These are phyloP conservation scores for Penicillium sp. DNA, from an alignment of 2,329 filamentous ascomycete species.

Conservation along the genomic window DNA sequence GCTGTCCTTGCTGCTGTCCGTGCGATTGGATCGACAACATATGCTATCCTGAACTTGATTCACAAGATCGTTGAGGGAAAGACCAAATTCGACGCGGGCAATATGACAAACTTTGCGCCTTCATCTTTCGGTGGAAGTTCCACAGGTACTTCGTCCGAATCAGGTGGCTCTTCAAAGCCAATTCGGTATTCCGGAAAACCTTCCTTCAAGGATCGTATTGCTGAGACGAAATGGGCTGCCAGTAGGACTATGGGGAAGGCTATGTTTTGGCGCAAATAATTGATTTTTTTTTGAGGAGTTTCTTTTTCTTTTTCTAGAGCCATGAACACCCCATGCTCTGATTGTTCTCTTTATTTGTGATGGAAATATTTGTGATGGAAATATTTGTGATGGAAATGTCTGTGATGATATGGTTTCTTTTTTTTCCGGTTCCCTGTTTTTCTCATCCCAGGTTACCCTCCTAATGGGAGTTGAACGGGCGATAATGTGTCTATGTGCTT, in stretches of 20 bases:
- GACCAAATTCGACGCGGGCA: slow-evolving; percentile 55
- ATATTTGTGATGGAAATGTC: slow-evolving; percentile 19
- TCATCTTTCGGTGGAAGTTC: slow-evolving; percentile 14
- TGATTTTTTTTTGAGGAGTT: neutral
- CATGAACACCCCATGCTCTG: neutral
- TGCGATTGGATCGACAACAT: slow-evolving; percentile 75
- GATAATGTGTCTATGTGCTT: neutral
- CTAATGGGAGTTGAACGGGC: neutral
- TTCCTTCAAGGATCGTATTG: slow-evolving; percentile 35
- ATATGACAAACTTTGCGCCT: slow-evolving; percentile 29
- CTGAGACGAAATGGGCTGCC: slow-evolving; percentile 35
- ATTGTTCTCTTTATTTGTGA: slow-evolving; percentile 12
- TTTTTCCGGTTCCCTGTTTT: neutral
- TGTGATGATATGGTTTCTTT: neutral
- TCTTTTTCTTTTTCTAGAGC: slow-evolving; percentile 5
- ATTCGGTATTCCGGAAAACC: slow-evolving; percentile 33
- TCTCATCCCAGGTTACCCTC: neutral
- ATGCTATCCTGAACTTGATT: slow-evolving; percentile 77
- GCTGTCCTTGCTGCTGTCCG: slow-evolving; percentile 84
- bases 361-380: slow-evolving; percentile 26
- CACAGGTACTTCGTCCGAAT: slow-evolving; percentile 16
- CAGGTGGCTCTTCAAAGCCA: slow-evolving; percentile 14
- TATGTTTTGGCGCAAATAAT: slow-evolving; percentile 42
- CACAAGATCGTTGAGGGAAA: slow-evolving; percentile 85
- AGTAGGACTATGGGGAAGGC: slow-evolving; percentile 33